Conservation (phyloP, 2,329 filamentous ascomycete species). For the Graphilbum sp. region DNA sequence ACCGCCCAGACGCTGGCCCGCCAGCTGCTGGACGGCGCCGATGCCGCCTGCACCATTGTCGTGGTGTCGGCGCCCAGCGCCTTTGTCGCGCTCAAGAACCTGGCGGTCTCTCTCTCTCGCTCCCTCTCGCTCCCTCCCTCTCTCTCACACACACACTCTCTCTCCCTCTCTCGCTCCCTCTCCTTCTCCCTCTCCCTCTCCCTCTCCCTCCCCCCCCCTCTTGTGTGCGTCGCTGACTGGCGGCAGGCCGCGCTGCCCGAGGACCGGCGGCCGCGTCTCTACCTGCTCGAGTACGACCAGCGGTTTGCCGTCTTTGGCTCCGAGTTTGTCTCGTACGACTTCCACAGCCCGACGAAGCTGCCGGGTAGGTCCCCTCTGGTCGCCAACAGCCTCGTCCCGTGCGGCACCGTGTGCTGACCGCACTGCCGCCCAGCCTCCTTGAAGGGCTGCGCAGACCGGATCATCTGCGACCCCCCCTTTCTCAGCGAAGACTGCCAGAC, state of each 20-base stretch:
- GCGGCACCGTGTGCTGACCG: neutral
- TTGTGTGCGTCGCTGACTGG: no score
- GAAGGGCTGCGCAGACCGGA: conserved; percentile 47
- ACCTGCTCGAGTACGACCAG: conserved; percentile 57
- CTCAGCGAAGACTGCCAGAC: conserved; percentile 68
- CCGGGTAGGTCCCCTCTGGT: conserved; percentile 25
- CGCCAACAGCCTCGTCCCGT: no score
- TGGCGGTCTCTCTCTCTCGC: conserved; percentile 9
- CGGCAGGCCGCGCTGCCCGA: neutral
- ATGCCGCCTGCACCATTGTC: conserved; percentile 38
- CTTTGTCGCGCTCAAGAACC: conserved; percentile 60
- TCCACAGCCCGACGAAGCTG: conserved; percentile 48
- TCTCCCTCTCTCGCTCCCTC: no score
- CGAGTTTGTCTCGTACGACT: conserved; percentile 63
- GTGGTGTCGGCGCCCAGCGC: conserved; percentile 62
- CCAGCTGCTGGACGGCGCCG: conserved; percentile 47
- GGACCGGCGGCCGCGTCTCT: conserved; percentile 31
- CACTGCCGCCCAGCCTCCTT: conserved; percentile 17
- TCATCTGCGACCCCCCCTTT: conserved; percentile 68
- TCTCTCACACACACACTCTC: no score
- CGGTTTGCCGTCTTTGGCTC: conserved; percentile 54
- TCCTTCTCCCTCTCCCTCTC: no score
- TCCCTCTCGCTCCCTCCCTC: no score
- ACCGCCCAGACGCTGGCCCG: conserved; percentile 49
- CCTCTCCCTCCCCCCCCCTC: no score